phyloP scores from a whole-genome alignment of 768 basidiomycete genomes.

The Kwoniella sp. region DNA sequence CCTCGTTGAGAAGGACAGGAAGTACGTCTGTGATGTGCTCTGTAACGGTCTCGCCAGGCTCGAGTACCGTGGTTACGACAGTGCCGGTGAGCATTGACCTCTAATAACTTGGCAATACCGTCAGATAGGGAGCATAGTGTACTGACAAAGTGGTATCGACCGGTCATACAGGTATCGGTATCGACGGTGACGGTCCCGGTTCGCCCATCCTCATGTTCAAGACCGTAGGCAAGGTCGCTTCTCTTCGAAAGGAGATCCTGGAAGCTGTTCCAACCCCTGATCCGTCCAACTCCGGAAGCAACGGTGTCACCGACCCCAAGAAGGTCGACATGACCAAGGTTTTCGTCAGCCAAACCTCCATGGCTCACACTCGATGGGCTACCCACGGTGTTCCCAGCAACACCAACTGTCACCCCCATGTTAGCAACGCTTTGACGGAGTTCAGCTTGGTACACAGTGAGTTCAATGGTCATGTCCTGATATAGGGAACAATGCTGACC shows the following conservation, averaged over 20 bases:
- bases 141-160: not conserved
- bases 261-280: constrained; percentile 38
- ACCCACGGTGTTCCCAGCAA: constrained; percentile 90
- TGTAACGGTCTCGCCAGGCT: constrained; percentile 87
- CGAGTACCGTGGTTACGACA: constrained; percentile 98
- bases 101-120: too few species aligned
- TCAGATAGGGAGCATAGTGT: too few species aligned
- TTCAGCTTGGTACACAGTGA: constrained; percentile 88
- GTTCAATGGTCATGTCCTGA: constrained; percentile 9
- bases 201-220: constrained; percentile 80
- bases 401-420: constrained; percentile 92
- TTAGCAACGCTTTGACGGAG: constrained; percentile 73
- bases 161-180: constrained; percentile 57
- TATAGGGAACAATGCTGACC: constrained; percentile 5
- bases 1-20: constrained; percentile 92
- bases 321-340: constrained; percentile 73
- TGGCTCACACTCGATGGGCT: constrained; percentile 99
- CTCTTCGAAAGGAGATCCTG: constrained; percentile 85
- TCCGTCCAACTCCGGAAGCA: constrained; percentile 25
- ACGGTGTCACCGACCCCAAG: constrained; percentile 55
- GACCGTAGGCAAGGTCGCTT: constrained; percentile 95
- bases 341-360: constrained; percentile 84
- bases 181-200: constrained; percentile 86
- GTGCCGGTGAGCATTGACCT: constrained; percentile 65
- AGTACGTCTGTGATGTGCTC: constrained; percentile 87